phyloP scores from a whole-genome alignment of 495 filamentous ascomycete species.

The Acidiella bohemica region DNA sequence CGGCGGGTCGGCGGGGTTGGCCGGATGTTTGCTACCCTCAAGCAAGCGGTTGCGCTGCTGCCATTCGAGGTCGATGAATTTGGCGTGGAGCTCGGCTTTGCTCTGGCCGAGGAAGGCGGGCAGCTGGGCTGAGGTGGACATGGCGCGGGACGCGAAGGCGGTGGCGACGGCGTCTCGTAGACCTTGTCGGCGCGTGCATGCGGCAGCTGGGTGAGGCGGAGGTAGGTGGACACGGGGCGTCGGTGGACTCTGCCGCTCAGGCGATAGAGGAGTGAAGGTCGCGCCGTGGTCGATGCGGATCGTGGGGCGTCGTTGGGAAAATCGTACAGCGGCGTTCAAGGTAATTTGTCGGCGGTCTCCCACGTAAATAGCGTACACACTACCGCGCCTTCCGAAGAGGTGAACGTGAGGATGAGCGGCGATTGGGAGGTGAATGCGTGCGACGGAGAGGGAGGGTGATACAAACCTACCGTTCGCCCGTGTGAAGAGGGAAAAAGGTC shows the following conservation, averaged over 20 bases:
- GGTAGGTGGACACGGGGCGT: neutral
- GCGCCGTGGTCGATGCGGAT: too few species aligned
- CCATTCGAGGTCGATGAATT: slow-evolving; percentile 50
- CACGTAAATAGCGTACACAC: too few species aligned
- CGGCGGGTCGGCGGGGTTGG: slow-evolving; percentile 28
- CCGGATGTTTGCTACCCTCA: slow-evolving; percentile 25
- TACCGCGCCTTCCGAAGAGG: too few species aligned
- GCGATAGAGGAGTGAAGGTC: neutral
- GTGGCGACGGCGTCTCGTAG: slow-evolving; percentile 4
- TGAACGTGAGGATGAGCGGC: too few species aligned
- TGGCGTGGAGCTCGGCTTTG: slow-evolving; percentile 29
- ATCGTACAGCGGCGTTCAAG: too few species aligned
- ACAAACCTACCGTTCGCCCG: too few species aligned
- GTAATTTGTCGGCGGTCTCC: too few species aligned
- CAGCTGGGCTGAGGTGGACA: slow-evolving; percentile 1
- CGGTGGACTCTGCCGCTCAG: neutral
- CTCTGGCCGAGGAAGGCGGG: slow-evolving; percentile 27
- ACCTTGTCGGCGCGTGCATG: slow-evolving; percentile 5
- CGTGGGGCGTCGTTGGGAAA: too few species aligned
- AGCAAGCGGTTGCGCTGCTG: slow-evolving; percentile 43
- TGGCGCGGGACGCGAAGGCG: slow-evolving; percentile 6
- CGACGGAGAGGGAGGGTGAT: too few species aligned
- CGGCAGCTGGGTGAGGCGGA: slow-evolving; percentile 4
- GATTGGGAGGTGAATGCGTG: too few species aligned
- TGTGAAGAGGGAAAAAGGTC: too few species aligned